These are phyloP conservation scores for Rosa multiflora DNA, from an alignment of 306 rosid species.

Conservation along the genomic window DNA sequence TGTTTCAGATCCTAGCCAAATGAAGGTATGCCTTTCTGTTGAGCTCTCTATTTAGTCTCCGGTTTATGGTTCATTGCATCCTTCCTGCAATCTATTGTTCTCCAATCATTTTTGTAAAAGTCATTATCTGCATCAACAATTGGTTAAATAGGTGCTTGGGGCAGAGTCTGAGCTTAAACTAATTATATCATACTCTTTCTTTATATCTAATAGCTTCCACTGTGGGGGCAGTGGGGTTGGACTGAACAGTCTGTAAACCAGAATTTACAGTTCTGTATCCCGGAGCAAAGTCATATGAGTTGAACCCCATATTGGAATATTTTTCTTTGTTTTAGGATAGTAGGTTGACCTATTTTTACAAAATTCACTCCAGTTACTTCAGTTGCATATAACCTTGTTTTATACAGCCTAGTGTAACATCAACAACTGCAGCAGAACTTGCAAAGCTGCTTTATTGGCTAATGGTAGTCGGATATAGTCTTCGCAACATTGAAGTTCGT, in stretches of 20 bases:
- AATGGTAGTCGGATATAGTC: conserved; percentile 95
- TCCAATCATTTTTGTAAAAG: background rate
- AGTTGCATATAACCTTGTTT: background rate
- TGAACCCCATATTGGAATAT: background rate
- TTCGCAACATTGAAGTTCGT: conserved; percentile 95
- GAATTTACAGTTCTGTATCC: background rate
- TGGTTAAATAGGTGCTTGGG: background rate
- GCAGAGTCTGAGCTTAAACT: background rate
- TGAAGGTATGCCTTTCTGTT: conserved; percentile 56
- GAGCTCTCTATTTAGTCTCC: background rate
- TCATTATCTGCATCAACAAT: background rate
- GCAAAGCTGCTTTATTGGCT: conserved; percentile 90
- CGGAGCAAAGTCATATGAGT: background rate
- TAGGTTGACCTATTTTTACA: background rate
- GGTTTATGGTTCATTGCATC: background rate
- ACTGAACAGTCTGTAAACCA: background rate
- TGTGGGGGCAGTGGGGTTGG: background rate
- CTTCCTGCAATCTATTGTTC: background rate
- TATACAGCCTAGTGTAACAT: conserved; percentile 65
- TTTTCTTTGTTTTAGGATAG: background rate
- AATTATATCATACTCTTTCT: background rate
- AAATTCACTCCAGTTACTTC: background rate
- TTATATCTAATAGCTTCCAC: background rate
- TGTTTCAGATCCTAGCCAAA: conserved; percentile 84
- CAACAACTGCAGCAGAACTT: conserved; percentile 80